phyloP scores from a whole-genome alignment of 345 rosid genomes.

The Firmiana major region DNA sequence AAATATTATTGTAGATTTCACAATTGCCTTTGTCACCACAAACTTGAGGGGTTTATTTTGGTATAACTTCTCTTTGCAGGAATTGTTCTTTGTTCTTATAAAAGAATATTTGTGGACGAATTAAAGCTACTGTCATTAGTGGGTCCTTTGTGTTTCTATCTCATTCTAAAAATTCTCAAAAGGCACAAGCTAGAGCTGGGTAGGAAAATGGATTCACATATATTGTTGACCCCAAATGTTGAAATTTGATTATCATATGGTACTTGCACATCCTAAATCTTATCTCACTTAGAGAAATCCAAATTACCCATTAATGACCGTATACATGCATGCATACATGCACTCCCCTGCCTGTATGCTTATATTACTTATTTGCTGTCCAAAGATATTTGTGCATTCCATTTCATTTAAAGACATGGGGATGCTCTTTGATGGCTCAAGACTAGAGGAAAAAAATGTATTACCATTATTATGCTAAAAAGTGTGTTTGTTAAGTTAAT shows the following conservation, averaged over 20 bases:
- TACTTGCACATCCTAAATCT: neutral
- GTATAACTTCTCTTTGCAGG: neutral
- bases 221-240: neutral
- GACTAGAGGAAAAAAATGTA: neutral
- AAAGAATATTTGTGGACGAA: neutral
- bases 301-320: neutral
- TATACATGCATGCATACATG: neutral
- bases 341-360: neutral
- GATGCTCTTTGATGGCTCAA: neutral
- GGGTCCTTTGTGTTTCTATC: neutral
- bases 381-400: neutral
- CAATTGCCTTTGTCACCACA: neutral
- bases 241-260: neutral
- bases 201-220: neutral
- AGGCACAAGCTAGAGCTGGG: neutral
- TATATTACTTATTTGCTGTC: neutral
- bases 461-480: neutral
- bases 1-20: neutral
- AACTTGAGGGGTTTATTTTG: neutral
- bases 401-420: neutral
- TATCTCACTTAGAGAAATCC: neutral
- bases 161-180: neutral
- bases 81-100: neutral
- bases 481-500: neutral
- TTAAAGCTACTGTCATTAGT: neutral